phyloP scores from a whole-genome alignment of 2,329 filamentous ascomycete genomes.

The Colletotrichum chrysophilum region DNA sequence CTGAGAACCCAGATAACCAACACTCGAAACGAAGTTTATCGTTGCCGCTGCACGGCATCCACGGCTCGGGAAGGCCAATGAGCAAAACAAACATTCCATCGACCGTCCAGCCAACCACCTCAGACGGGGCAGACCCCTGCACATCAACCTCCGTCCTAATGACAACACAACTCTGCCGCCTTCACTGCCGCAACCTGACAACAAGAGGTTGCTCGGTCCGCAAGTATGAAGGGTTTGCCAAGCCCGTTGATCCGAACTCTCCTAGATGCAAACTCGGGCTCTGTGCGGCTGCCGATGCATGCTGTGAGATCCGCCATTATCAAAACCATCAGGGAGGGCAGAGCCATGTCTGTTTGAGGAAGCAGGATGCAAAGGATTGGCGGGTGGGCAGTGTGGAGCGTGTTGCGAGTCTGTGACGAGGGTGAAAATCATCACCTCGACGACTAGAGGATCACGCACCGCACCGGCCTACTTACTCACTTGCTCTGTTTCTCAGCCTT shows the following conservation, averaged over 20 bases:
- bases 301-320: not conserved
- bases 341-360: not conserved
- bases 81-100: slow-evolving; percentile 4
- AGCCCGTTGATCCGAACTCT: not conserved
- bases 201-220: not conserved
- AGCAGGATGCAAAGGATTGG: not conserved
- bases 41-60: not conserved
- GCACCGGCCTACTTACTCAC: not conserved
- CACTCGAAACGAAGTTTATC: not conserved
- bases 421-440: not conserved
- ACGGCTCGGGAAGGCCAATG: not conserved
- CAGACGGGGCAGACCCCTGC: not conserved
- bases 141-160: not conserved
- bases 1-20: not conserved
- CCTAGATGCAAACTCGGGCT: not conserved
- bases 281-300: not conserved
- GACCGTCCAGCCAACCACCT: not conserved
- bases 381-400: not conserved
- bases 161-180: not conserved
- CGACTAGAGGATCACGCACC: not conserved
- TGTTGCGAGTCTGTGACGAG: not conserved
- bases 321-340: not conserved
- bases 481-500: not conserved
- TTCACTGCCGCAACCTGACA: not conserved
- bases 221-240: not conserved